A percentile compares a stretch with the other conserved stretches of the same genome.
Conservation (phyloP, 202 grass and related monocot genomes). For the Digitaria exilis region DNA sequence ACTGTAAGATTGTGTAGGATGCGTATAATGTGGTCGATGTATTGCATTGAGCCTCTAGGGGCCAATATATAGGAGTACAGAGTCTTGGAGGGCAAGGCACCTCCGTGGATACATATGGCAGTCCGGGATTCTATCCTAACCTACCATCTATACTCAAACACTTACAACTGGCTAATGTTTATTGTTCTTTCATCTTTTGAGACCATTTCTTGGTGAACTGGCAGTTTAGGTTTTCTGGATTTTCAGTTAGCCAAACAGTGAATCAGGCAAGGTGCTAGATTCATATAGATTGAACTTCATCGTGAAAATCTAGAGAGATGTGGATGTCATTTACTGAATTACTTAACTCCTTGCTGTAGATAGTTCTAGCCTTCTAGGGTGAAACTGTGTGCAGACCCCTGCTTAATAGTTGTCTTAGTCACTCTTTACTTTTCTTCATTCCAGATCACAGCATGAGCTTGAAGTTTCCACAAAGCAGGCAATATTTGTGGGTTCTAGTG, state of each 20-base stretch:
- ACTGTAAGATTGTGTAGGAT: no score
- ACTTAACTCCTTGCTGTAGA: constrained; percentile 6
- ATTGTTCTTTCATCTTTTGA: neutral
- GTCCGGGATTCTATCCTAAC: no score
- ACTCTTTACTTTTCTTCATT: constrained; percentile 39
- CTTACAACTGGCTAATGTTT: neutral
- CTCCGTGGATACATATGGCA: no score
- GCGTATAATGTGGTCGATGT: no score
- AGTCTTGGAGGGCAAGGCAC: no score
- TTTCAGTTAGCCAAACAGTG: neutral
- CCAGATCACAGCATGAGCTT: constrained; percentile 85
- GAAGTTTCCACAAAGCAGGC: constrained; percentile 94
- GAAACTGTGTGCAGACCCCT: neutral
- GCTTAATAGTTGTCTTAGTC: constrained; percentile 1
- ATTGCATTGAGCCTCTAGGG: no score
- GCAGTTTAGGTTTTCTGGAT: constrained; percentile 17
- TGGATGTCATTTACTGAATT: constrained; percentile 15
- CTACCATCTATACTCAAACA: no score
- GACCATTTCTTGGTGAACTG: neutral
- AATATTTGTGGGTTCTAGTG: constrained; percentile 97
- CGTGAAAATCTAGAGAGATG: neutral
- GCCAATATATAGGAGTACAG: no score
- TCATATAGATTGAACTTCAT: constrained; percentile 23
- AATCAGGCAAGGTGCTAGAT: neutral
- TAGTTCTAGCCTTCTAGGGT: constrained; percentile 26